Percentiles rank a stretch among this genome's conserved stretches.
Conservation (phyloP, 768 basidiomycete species). For the Pleurotus tuber-regium region DNA sequence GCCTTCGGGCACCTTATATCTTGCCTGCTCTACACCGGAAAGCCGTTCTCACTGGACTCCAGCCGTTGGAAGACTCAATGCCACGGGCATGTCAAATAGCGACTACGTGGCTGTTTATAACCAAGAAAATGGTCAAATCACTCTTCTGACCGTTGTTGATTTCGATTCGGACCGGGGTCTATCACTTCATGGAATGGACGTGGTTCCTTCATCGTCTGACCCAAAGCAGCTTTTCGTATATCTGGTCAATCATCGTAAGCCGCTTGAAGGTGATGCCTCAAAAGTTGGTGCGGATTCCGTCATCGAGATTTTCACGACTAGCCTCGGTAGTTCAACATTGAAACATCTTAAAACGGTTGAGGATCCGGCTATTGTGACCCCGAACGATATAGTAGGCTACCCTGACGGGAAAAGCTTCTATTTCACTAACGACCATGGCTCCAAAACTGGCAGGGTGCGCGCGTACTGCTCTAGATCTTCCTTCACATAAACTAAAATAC, state of each 20-base stretch:
- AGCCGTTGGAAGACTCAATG: constrained; percentile 27
- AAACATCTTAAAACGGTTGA: constrained; percentile 57
- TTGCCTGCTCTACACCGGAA: constrained; percentile 43
- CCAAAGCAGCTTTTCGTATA: constrained; percentile 44
- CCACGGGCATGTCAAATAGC: constrained; percentile 22
- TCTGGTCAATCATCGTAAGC: constrained; percentile 66
- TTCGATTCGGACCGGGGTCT: constrained; percentile 30
- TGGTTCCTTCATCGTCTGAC: constrained; percentile 36
- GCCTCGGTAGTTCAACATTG: constrained; percentile 38
- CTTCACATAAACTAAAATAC: not conserved
- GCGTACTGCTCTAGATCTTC: not conserved
- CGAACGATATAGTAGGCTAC: constrained; percentile 71
- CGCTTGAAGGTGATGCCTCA: constrained; percentile 34
- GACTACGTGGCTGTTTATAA: constrained; percentile 49
- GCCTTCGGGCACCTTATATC: constrained; percentile 39
- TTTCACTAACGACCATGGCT: constrained; percentile 66
- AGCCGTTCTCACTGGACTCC: constrained; percentile 39
- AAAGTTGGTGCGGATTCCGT: constrained; percentile 66
- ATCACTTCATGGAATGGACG: constrained; percentile 51
- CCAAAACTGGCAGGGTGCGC: constrained; percentile 54
- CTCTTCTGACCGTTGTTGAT: constrained; percentile 29
- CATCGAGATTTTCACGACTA: constrained; percentile 67
- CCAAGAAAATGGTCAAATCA: constrained; percentile 29
- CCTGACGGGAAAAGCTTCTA: constrained; percentile 63
- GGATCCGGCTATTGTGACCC: constrained; percentile 51